Evolutionary conservation across 129 eudicot genomes (phyloP), one percentile per base, ranked within the genome.

Genomic region (Flaveria trinervia): DNA sequence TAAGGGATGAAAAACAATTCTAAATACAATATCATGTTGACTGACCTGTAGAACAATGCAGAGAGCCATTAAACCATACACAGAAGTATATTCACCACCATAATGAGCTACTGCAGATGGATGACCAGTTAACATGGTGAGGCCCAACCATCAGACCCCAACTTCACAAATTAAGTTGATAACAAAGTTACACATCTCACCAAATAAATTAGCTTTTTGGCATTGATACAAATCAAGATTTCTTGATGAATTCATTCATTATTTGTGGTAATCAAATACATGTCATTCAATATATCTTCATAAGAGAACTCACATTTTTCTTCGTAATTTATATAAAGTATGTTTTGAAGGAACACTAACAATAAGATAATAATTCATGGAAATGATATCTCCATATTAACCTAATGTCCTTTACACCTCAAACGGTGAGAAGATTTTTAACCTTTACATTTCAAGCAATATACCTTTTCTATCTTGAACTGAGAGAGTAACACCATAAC

Each of bases 21-120:
- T 26, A 44, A 64, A 48, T 17, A 49, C 54, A 5, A 64, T 43
- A 18, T 26, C 43, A 54, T 18, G 75, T 46, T 55, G 43, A 71
- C 82, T 60, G 68, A 94, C 99, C 96, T 94, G 91, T 59, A 90
- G 94, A 25, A 83, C 77, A 82, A 76, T 82, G 78, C 67, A 78
- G 65, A 88, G 76, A 48, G 84, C 84, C 71, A 81, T 49, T 2
- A 96, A 87, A 65, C 91, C 88, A 77, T 93, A 93, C 41, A 87
- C 83, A 18, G 96, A 89, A 78, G 83, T 43, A 76, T 94, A 94
- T 70, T 89, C 93, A 59, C 99, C 99, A 25, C 89, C 96, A 79
- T 87, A 89, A 61, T 82, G 93, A 60, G 84, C 61, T 45, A 83
- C 84, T 10, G 83, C 80, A 33, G 94, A 75, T n/a, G 87, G 83